A percentile compares a stretch with the other conserved stretches of the same genome.
Conservation (phyloP, 78 protist genomes). For the Tieghemostelium lacteum region DNA sequence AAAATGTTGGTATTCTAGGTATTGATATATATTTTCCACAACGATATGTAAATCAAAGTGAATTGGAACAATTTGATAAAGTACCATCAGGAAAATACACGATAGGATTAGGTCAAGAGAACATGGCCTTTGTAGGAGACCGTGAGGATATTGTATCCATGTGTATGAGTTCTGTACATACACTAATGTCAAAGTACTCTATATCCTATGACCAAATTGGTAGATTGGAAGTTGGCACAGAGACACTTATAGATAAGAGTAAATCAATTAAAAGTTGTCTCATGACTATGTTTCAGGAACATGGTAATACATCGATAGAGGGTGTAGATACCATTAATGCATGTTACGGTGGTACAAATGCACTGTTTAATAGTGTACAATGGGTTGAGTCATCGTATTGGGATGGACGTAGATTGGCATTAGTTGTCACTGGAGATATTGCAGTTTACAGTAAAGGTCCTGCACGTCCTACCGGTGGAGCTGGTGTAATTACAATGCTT, state of each 20-base stretch:
- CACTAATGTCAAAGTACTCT: conserved; percentile 80
- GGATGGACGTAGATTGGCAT: conserved; percentile 97
- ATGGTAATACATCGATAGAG: conserved; percentile 76
- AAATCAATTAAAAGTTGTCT: conserved; percentile 91
- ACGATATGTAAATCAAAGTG: conserved; percentile 75
- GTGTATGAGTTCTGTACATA: conserved; percentile 48
- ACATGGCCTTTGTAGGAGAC: conserved; percentile 92
- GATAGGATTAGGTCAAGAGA: conserved; percentile 94
- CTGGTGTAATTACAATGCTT: conserved; percentile 97
- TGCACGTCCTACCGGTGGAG: conserved; percentile 90
- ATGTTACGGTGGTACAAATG: conserved; percentile 98
- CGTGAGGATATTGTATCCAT: conserved; percentile 97
- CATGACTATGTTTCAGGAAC: conserved; percentile 85
- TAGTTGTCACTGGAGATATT: conserved; percentile 94
- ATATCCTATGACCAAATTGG: conserved; percentile 84
- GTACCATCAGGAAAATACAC: conserved; percentile 95
- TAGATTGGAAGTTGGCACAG: conserved; percentile 97
- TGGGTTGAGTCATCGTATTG: conserved; percentile 95
- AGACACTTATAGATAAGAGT: conserved; percentile 94
- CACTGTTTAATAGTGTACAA: conserved; percentile 90
- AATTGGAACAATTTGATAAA: conserved; percentile 50
- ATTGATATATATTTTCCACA: conserved; percentile 95
- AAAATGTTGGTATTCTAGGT: conserved; percentile 93
- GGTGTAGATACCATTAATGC: conserved; percentile 94
- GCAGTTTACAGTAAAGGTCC: conserved; percentile 92